phyloP scores from a whole-genome alignment of 306 rosid genomes.

The Prunus salicina region DNA sequence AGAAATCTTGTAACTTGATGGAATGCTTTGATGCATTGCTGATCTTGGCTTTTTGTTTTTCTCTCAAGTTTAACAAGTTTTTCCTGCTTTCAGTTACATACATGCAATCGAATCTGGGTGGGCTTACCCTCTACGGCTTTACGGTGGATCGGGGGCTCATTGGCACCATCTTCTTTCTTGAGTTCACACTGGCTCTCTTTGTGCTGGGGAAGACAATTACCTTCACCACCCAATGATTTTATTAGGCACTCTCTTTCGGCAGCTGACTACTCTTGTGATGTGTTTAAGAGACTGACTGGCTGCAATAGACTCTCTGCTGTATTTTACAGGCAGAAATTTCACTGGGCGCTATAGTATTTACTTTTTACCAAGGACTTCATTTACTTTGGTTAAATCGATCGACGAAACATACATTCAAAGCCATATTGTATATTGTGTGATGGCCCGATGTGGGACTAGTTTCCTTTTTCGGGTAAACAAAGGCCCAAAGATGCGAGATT shows the following conservation, averaged over 20 bases:
- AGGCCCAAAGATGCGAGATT: too few relatives aligned
- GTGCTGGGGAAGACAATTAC: conserved; percentile 50
- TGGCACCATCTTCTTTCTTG: conserved; percentile 37
- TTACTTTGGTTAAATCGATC: background rate
- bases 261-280: too few relatives aligned
- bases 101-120: conserved; percentile 35
- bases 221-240: conserved; percentile 11
- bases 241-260: background rate
- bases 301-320: background rate
- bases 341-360: background rate
- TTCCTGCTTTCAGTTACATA: conserved; percentile 34
- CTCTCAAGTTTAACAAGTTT: background rate
- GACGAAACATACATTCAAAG: too few relatives aligned
- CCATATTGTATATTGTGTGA: too few relatives aligned
- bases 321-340: background rate
- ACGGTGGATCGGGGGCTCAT: conserved; percentile 39
- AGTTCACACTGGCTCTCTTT: conserved; percentile 41
- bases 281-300: too few relatives aligned
- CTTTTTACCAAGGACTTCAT: background rate
- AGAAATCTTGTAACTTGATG: background rate
- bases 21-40: background rate
- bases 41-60: background rate
- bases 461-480: too few relatives aligned
- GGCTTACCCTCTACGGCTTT: conserved; percentile 44
- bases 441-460: too few relatives aligned